Evolutionary conservation across 2,329 filamentous ascomycete genomes (phyloP), one percentile per base, ranked within the genome.

Genomic region (Colletotrichum eleusines): DNA sequence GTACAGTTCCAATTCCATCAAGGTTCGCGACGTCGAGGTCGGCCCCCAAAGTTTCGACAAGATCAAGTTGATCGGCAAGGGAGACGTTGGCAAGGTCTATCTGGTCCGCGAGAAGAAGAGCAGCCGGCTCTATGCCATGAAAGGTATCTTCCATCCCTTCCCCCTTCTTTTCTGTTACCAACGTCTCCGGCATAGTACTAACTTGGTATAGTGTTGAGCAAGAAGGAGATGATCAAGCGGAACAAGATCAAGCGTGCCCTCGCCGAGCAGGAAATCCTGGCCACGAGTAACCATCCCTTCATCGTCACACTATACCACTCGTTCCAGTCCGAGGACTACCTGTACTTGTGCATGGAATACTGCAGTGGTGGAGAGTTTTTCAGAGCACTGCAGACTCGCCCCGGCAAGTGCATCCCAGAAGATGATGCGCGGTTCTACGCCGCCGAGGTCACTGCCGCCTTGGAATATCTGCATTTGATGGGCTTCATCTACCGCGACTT

Each of bases 331-430:
- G 96, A 99, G 80, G 96, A 99, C 75, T 95, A 98, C 82, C 88
- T 99, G 51, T 99, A 99, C 79, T 88, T 99, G n/a, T 99, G 96
- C 81, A 99, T 99, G 96, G 96, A 99, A 82, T 99, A 99, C 80
- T 99, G 96, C 86, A 98, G 95, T 76, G 96, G 96, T 74, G 96
- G 96, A 72, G 96, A 99, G 82, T 99, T 99, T 84, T 99, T 99
- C 86, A 88, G 96, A 80, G 96, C 96, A 33, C 86, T 99, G 55
- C 96, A 99, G 84, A 98, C 96, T 7, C 90, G 96, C 38, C 96
- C 96, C 12, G 97, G 97, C 76, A 99, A 98, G 84, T 98, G 94
- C 78, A 97, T 99, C 60, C 92, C 95, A 48, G 96, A 99, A 80
- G 96, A 99, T 42, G 96, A 97, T 77, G 96, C 96, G 53, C 90